Percentiles rank a stretch among this genome's conserved stretches.
phyloP scores from a whole-genome alignment of 768 basidiomycete genomes.

The Suillus discolor region DNA sequence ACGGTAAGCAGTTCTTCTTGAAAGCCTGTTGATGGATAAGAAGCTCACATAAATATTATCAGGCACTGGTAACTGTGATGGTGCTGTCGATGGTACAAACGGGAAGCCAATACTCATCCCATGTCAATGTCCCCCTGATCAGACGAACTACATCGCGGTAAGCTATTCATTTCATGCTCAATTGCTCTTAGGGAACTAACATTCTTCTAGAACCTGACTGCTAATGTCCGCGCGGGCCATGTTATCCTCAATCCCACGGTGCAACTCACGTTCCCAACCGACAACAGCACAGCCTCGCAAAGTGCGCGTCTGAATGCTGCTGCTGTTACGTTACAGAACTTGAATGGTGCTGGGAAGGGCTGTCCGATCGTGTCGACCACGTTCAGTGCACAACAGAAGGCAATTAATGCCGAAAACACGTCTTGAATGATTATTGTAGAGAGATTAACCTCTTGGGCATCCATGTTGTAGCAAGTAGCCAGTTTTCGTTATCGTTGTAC shows the following conservation, averaged over 20 bases:
- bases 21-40: neutral
- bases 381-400: constrained; percentile 44
- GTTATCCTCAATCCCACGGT: constrained; percentile 45
- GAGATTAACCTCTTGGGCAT: neutral
- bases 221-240: constrained; percentile 43
- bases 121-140: constrained; percentile 37
- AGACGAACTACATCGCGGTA: constrained; percentile 29
- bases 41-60: neutral
- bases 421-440: constrained; percentile 10
- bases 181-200: constrained; percentile 1
- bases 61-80: constrained; percentile 42
- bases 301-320: constrained; percentile 56
- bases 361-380: constrained; percentile 69
- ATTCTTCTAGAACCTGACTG: constrained; percentile 33
- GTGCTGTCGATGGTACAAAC: constrained; percentile 31
- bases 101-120: constrained; percentile 37
- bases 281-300: constrained; percentile 41
- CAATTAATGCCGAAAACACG: constrained; percentile 17
- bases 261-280: constrained; percentile 44
- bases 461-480: neutral
- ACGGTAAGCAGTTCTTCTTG: constrained; percentile 40
- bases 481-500: neutral
- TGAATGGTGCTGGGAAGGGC: constrained; percentile 65
- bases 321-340: constrained; percentile 69
- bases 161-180: neutral